Evolutionary conservation across 805 yeast genomes (phyloP).

Genomic region (Candida ascalaphidarum): DNA sequence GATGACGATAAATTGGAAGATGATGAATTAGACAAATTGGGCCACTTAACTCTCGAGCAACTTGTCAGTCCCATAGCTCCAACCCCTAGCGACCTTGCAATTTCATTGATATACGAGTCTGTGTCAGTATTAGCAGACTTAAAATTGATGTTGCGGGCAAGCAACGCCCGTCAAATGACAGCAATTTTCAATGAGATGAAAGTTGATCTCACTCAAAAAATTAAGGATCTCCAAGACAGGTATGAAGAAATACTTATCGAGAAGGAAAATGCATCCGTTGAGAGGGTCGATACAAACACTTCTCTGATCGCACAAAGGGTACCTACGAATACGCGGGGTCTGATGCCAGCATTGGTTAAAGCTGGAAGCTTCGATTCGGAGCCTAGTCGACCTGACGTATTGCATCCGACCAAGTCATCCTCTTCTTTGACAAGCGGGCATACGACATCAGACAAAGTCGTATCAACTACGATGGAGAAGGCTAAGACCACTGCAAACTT

Average conservation of each 20-base stretch:
- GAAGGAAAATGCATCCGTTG: neutral
- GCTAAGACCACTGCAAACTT: constrained; percentile 11
- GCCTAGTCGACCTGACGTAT: no score
- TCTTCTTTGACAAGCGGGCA: constrained; percentile 2
- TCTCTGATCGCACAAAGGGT: no score
- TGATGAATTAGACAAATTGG: constrained; percentile 8
- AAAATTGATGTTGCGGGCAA: constrained; percentile 50
- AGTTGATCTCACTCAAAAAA: constrained; percentile 15
- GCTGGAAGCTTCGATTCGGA: constrained; percentile 1
- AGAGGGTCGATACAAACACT: no score
- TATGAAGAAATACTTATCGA: constrained; percentile 5
- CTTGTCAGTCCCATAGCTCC: constrained; percentile 48
- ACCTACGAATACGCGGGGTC: no score
- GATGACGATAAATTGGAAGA: constrained; percentile 11
- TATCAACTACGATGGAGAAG: constrained; percentile 6
- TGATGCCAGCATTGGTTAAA: no score
- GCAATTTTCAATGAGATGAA: constrained; percentile 23
- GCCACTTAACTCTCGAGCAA: constrained; percentile 42
- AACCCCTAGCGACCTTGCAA: constrained; percentile 44
- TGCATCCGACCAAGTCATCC: no score
- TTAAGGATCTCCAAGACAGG: constrained; percentile 11
- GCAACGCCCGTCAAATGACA: constrained; percentile 46
- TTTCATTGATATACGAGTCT: constrained; percentile 54
- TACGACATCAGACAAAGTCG: constrained; percentile 4
- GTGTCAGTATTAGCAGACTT: constrained; percentile 57